Conservation (phyloP, 805 yeast genomes). For the Kurtzmaniella fragi region DNA sequence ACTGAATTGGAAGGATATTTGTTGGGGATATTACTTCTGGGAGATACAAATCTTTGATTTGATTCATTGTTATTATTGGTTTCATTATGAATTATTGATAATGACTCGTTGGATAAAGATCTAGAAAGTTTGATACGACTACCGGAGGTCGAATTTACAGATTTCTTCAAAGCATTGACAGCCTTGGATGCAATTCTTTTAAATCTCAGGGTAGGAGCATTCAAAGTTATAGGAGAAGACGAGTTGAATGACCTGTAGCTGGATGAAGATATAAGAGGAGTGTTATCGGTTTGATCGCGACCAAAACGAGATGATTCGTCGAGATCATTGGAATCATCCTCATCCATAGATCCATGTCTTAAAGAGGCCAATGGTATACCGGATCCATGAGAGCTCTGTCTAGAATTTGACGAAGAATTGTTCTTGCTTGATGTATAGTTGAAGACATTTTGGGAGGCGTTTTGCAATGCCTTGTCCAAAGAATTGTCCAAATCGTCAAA, state of each 20-base stretch:
- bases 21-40: slow-evolving; percentile 26
- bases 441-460: slow-evolving; percentile 37
- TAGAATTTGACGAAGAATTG: slow-evolving; percentile 17
- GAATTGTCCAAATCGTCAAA: slow-evolving; percentile 64
- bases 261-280: slow-evolving; percentile 22
- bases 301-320: slow-evolving; percentile 4
- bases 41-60: slow-evolving; percentile 36
- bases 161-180: slow-evolving; percentile 12
- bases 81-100: background rate
- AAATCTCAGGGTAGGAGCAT: background rate
- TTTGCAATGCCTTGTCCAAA: slow-evolving; percentile 59
- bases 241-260: slow-evolving; percentile 12
- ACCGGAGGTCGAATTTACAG: no score
- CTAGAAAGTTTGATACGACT: no score
- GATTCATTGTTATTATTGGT: background rate
- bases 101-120: background rate
- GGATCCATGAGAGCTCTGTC: slow-evolving; percentile 16
- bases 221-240: background rate
- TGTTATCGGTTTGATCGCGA: slow-evolving; percentile 17
- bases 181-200: slow-evolving; percentile 33
- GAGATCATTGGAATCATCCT: background rate
- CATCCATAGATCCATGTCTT: slow-evolving; percentile 5
- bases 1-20: slow-evolving; percentile 66
- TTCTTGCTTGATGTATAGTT: slow-evolving; percentile 19
- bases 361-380: slow-evolving; percentile 26